Evolutionary conservation across 441 rosid species (phyloP).

Genomic region (Pelargonium australe): DNA sequence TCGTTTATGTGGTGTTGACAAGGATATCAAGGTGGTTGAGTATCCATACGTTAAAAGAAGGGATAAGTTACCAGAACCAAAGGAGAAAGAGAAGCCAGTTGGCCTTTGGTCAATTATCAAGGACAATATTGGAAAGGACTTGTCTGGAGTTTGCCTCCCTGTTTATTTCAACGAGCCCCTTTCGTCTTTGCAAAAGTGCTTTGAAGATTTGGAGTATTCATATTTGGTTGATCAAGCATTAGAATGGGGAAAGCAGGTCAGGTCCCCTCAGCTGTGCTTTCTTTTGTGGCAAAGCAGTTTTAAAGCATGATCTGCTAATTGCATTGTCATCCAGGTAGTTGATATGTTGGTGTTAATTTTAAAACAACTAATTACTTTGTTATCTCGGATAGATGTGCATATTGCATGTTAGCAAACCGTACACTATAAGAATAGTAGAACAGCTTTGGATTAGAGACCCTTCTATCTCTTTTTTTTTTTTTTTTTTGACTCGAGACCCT

Average conservation of each 20-base stretch:
- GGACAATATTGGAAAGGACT: conserved; percentile 53
- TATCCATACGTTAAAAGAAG: conserved; percentile 42
- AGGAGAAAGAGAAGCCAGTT: conserved; percentile 44
- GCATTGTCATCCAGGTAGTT: not conserved
- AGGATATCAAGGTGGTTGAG: conserved; percentile 43
- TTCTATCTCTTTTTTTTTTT: too few relatives aligned
- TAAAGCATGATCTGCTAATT: conserved; percentile 5
- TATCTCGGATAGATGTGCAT: not conserved
- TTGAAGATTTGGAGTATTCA: conserved; percentile 49
- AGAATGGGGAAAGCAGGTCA: conserved; percentile 48
- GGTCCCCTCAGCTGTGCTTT: conserved; percentile 8
- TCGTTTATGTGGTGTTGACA: conserved; percentile 4
- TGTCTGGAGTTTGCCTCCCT: conserved; percentile 19
- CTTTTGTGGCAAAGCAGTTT: conserved; percentile 6
- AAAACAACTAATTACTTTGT: not conserved
- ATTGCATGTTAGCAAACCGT: not conserved
- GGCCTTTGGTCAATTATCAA: conserved; percentile 58
- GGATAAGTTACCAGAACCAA: conserved; percentile 43
- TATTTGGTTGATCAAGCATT: conserved; percentile 45
- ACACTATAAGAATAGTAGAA: not conserved
- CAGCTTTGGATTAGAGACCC: not conserved
- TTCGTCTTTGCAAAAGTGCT: conserved; percentile 48
- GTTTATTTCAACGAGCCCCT: conserved; percentile 50
- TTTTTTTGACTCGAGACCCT: too few relatives aligned
- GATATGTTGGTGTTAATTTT: not conserved